Percentiles rank a stretch among this genome's conserved stretches.
Conservation (phyloP, 2,329 filamentous ascomycete species). For the Colletotrichum spaethianum region DNA sequence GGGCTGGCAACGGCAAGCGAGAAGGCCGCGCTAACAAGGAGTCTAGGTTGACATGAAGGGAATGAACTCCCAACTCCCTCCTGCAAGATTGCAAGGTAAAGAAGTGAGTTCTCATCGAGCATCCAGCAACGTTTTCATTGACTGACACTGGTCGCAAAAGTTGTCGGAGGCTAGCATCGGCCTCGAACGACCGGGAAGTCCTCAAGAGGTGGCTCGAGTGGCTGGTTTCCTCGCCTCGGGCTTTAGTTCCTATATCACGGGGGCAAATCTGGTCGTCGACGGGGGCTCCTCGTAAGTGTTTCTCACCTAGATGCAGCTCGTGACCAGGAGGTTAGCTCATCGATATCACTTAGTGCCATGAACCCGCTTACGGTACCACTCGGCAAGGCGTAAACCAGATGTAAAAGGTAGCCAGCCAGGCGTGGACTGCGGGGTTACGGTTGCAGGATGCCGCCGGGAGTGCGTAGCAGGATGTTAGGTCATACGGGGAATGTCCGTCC, state of each 20-base stretch:
- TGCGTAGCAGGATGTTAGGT: conserved; percentile 15
- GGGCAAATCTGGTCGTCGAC: conserved; percentile 74
- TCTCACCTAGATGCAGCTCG: neutral
- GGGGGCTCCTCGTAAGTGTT: conserved; percentile 64
- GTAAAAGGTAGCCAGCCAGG: neutral
- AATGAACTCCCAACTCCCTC: conserved; percentile 68
- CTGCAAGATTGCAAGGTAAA: conserved; percentile 65
- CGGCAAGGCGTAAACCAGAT: conserved; percentile 42
- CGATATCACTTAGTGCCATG: conserved; percentile 50
- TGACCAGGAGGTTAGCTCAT: conserved; percentile 39
- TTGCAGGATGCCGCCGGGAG: conserved; percentile 4
- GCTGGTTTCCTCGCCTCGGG: conserved; percentile 74
- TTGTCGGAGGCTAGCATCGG: conserved; percentile 66
- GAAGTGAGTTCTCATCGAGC: conserved; percentile 49
- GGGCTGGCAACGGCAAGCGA: neutral
- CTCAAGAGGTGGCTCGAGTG: conserved; percentile 71
- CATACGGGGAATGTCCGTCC: conserved; percentile 24
- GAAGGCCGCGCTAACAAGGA: neutral
- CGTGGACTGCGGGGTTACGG: conserved; percentile 30
- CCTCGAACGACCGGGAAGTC: conserved; percentile 69
- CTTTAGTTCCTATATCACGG: conserved; percentile 74
- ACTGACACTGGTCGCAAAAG: conserved; percentile 42
- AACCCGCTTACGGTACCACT: conserved; percentile 58
- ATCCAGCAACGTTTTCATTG: neutral
- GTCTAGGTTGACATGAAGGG: conserved; percentile 62